phyloP scores from a whole-genome alignment of 805 yeast genomes.

The Candida piceae region DNA sequence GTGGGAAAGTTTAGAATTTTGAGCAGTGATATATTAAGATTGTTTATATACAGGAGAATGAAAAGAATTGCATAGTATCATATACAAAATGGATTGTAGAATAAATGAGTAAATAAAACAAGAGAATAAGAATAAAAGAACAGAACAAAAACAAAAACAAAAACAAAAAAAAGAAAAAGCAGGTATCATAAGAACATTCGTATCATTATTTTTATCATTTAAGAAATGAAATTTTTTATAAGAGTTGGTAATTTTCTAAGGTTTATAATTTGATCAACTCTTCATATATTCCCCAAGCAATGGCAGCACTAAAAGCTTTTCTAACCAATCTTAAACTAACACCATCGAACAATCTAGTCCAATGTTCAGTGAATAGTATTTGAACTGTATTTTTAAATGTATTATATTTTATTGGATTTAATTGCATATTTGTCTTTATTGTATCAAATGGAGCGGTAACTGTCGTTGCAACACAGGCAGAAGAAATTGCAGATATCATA shows the following conservation, averaged over 20 bases:
- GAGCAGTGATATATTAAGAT: no score
- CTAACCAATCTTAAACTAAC: conserved; percentile 73
- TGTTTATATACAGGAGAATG: conserved; percentile 4
- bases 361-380: conserved; percentile 41
- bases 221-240: no score
- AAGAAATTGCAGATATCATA: conserved; percentile 66
- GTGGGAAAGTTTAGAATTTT: conserved; percentile 19
- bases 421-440: conserved; percentile 85
- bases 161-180: neutral
- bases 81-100: no score
- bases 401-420: conserved; percentile 46
- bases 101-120: no score
- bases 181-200: no score
- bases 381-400: conserved; percentile 37
- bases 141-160: no score
- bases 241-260: no score
- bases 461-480: conserved; percentile 78
- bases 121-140: no score
- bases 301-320: conserved; percentile 88
- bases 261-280: conserved; percentile 54
- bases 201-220: no score
- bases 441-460: conserved; percentile 95
- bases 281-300: conserved; percentile 96
- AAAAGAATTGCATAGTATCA: no score
- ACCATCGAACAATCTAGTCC: conserved; percentile 71